Evolutionary conservation across 2,329 filamentous ascomycete species (phyloP), one percentile per base, ranked within the genome.

Genomic region (Colletotrichum sp.): DNA sequence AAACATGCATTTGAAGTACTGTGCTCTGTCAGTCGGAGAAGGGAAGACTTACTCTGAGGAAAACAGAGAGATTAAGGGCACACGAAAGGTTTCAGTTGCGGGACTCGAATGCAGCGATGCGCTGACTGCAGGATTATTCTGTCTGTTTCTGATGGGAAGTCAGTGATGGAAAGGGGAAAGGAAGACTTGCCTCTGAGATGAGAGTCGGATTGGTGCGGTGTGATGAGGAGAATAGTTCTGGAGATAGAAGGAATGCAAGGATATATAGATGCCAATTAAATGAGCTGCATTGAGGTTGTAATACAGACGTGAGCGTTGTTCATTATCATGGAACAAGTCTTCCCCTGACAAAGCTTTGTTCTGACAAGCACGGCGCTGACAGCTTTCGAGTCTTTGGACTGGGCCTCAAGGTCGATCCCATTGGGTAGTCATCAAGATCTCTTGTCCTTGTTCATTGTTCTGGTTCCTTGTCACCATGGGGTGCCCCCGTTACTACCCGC

Each of bases 281-380:
- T 52, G 6, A 52, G 44, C n/a, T 2, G 22, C 11, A 52, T 22
- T 25, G n/a, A 52, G 11, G 11, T 0, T 22, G 44, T 7, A 0
- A 13, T 6, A 1, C n/a, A 52, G 2, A 52, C 12, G 1, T 0
- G n/a, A 52, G n/a, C n/a, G 0, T 13, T 52, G n/a, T 52, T 52
- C 44, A 0, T 52, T 3, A 1, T 22, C n/a, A 25, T 52, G 0
- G 44, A 52, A 52, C 44, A 52, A 52, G n/a, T 3, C 44, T 52
- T 13, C 5, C 11, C 6, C 8, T 3, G 6, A 52, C 44, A 52
- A 52, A 13, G 44, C 44, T 52, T 52, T 52, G 44, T 13, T 52
- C 44, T 22, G 11, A 22, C 22, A 8, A 52, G 11, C n/a, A 52
- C n/a, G 1, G n/a, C 44, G 44, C 44, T 52, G 44, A 25, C n/a